Conservation (phyloP, 805 yeast genomes). For the Phaffomyces thermotolerans region DNA sequence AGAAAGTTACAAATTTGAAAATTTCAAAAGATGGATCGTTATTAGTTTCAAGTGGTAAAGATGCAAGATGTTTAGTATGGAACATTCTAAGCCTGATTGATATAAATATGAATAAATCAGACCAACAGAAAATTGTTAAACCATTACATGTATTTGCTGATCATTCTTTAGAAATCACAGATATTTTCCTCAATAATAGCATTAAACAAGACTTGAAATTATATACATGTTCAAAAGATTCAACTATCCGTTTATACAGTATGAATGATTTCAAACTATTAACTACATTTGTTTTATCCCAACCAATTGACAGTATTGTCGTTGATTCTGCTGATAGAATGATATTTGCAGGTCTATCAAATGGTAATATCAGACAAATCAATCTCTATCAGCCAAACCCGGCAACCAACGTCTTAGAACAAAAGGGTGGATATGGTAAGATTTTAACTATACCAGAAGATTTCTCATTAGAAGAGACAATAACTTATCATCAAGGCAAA, state of each 20-base stretch:
- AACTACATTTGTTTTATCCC: conserved; percentile 65
- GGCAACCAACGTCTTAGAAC: conserved; percentile 22
- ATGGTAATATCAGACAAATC: conserved; percentile 54
- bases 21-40: conserved; percentile 58
- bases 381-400: conserved; percentile 37
- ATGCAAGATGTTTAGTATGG: conserved; percentile 77
- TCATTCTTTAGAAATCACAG: conserved; percentile 43
- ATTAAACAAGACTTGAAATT: conserved; percentile 51
- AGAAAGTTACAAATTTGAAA: conserved; percentile 52
- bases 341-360: conserved; percentile 58
- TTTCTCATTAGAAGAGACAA: conserved; percentile 39
- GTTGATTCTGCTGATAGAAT: conserved; percentile 77
- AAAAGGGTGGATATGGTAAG: conserved; percentile 25
- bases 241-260: conserved; percentile 68
- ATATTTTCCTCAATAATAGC: conserved; percentile 42
- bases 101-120: conserved; percentile 17
- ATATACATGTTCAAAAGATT: conserved; percentile 65
- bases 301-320: conserved; percentile 48
- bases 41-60: conserved; percentile 71
- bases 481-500: conserved; percentile 41
- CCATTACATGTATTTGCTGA: conserved; percentile 57
- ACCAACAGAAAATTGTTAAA: conserved; percentile 33
- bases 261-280: conserved; percentile 36
- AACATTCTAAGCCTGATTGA: conserved; percentile 51
- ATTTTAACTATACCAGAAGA: conserved; percentile 35